phyloP scores from a whole-genome alignment of 352 stramenopile species.

The Aphanomyces euteiches region DNA sequence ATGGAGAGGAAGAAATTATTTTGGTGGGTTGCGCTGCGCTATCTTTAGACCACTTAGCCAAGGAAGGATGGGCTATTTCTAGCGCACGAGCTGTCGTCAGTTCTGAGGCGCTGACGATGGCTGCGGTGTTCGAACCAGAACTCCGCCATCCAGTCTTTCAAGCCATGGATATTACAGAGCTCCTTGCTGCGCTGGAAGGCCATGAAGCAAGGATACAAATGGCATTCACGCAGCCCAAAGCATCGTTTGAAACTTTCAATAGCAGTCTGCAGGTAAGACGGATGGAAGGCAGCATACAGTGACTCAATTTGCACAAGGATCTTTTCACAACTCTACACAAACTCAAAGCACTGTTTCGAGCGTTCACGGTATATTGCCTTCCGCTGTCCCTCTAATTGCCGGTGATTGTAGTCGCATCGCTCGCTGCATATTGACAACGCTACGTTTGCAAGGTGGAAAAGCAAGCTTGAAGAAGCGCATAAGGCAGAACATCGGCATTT shows the following conservation, averaged over 20 bases:
- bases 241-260: background rate
- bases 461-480: conserved; percentile 13
- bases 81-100: background rate
- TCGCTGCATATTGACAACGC: conserved; percentile 21
- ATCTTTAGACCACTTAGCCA: no score
- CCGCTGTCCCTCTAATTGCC: background rate
- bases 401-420: conserved; percentile 1
- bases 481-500: conserved; percentile 8
- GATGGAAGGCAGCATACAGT: background rate
- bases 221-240: background rate
- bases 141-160: conserved; percentile 16
- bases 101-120: background rate
- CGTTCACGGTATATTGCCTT: conserved; percentile 1
- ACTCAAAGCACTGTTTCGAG: conserved; percentile 11
- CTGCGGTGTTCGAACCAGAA: conserved; percentile 15
- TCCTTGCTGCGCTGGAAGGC: conserved; percentile 4
- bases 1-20: no score
- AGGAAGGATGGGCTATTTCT: background rate
- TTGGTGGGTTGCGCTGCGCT: no score
- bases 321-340: conserved; percentile 1
- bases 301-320: background rate
- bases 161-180: conserved; percentile 7
- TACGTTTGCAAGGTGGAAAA: conserved; percentile 9
- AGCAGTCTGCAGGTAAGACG: background rate
- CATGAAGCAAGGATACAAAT: background rate